Evolutionary conservation across 1,284 basidiomycete species (phyloP).

Genomic region (Cutaneotrichosporon spelunceum): DNA sequence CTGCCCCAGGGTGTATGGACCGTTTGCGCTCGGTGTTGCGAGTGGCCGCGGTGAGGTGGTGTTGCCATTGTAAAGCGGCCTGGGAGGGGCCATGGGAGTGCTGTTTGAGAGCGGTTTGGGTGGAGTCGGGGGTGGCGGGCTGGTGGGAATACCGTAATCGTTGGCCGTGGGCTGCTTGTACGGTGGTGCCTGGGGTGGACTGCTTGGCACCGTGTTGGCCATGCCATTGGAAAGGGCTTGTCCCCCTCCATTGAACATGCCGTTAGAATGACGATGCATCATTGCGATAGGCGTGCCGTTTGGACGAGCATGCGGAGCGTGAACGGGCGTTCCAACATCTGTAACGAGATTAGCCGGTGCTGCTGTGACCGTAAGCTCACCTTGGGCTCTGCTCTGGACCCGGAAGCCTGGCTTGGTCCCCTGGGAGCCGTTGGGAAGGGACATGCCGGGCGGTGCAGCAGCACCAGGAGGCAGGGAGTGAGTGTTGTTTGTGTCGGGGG

Average conservation of each 20-base stretch:
- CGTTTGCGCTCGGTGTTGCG: background rate
- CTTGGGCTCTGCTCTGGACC: background rate
- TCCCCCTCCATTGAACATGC: background rate
- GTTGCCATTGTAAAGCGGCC: background rate
- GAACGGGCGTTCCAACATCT: background rate
- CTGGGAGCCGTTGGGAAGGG: background rate
- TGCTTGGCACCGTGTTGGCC: conserved; percentile 5
- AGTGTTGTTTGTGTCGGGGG: background rate
- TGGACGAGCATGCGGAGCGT: background rate
- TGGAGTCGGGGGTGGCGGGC: conserved; percentile 3
- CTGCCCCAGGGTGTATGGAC: background rate
- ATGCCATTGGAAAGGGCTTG: background rate
- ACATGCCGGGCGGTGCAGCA: background rate
- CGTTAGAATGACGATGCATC: conserved; percentile 1
- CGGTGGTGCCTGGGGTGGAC: background rate
- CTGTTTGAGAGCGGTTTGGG: conserved; percentile 1
- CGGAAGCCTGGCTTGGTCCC: background rate
- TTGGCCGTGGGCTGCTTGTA: background rate
- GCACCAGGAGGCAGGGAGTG: conserved; percentile 1
- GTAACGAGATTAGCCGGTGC: background rate
- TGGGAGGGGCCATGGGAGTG: conserved; percentile 5
- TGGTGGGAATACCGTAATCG: background rate
- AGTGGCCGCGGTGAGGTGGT: conserved; percentile 1
- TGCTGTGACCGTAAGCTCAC: background rate
- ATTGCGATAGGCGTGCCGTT: conserved; percentile 3